Evolutionary conservation across 83 land plant species (phyloP).

Genomic region (Picea abies): DNA sequence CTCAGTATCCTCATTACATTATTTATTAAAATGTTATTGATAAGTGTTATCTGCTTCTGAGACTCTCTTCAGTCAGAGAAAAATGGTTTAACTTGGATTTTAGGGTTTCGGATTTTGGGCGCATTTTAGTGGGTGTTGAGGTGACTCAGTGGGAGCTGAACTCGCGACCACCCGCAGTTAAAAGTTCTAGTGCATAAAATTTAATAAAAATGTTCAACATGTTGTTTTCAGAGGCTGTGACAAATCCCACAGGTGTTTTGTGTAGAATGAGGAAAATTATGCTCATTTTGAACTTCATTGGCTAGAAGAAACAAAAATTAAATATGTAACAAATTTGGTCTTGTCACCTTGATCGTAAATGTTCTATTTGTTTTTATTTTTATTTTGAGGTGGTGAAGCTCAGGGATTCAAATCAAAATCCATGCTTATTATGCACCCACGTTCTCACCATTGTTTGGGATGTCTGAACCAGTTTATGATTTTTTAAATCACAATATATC

Average conservation of each 20-base stretch:
- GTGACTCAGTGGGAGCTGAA: background rate
- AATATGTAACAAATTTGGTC: background rate
- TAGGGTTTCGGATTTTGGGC: conserved; percentile 4
- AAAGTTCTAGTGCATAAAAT: background rate
- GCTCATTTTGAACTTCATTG: background rate
- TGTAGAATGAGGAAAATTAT: background rate
- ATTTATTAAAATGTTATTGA: background rate
- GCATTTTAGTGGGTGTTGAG: background rate
- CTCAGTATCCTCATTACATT: conserved; percentile 3
- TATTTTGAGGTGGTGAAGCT: too few species aligned
- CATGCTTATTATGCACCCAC: too few species aligned
- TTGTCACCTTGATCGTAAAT: background rate
- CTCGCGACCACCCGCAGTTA: background rate
- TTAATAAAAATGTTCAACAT: background rate
- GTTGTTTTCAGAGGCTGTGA: background rate
- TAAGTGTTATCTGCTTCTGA: background rate
- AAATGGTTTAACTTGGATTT: background rate
- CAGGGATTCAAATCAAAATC: too few species aligned
- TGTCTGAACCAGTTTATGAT: too few species aligned
- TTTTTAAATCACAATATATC: too few species aligned
- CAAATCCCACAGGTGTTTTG: background rate
- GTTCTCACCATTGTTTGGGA: too few species aligned
- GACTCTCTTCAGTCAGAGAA: background rate
- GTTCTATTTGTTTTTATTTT: too few species aligned
- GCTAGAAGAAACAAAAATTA: background rate